Conservation (phyloP, 2,329 filamentous ascomycete species). For the Colletotrichum horii region DNA sequence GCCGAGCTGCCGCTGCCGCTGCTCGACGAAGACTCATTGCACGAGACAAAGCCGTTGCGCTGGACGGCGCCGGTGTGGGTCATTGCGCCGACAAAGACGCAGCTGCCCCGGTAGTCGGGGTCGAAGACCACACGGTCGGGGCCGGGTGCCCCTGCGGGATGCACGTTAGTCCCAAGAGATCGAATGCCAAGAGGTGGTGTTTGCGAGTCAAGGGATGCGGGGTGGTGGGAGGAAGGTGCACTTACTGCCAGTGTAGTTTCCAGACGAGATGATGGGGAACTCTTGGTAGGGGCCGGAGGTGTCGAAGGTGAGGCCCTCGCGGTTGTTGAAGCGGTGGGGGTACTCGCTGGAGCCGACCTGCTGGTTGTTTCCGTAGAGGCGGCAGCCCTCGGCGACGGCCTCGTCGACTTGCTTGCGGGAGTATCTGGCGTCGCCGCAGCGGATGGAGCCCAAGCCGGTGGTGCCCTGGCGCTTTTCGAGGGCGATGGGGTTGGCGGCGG, state of each 20-base stretch:
- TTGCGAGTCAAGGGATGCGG: not conserved
- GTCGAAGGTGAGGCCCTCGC: constrained; percentile 40
- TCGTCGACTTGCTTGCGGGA: constrained; percentile 13
- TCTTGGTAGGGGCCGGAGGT: constrained; percentile 41
- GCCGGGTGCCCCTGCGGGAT: constrained; percentile 59
- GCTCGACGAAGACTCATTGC: constrained; percentile 32
- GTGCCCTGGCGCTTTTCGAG: constrained; percentile 11
- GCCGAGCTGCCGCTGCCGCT: not conserved
- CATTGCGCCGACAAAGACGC: constrained; percentile 66
- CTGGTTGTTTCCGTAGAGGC: constrained; percentile 6
- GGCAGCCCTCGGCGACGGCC: constrained; percentile 21
- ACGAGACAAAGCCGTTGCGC: constrained; percentile 71
- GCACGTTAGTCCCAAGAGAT: not conserved
- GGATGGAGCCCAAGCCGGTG: not conserved
- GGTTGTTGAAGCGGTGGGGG: constrained; percentile 45
- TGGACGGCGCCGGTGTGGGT: constrained; percentile 73
- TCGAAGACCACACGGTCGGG: constrained; percentile 72
- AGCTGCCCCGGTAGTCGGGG: constrained; percentile 32
- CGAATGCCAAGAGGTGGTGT: not conserved
- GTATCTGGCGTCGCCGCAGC: constrained; percentile 14
- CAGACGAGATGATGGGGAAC: constrained; percentile 39
- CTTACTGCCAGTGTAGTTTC: constrained; percentile 40
- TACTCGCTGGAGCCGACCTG: constrained; percentile 27
- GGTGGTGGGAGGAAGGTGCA: not conserved
- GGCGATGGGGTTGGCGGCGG: not conserved